Evolutionary conservation across 2,329 filamentous ascomycete genomes (phyloP).

Genomic region (Rachicladosporium sp.): DNA sequence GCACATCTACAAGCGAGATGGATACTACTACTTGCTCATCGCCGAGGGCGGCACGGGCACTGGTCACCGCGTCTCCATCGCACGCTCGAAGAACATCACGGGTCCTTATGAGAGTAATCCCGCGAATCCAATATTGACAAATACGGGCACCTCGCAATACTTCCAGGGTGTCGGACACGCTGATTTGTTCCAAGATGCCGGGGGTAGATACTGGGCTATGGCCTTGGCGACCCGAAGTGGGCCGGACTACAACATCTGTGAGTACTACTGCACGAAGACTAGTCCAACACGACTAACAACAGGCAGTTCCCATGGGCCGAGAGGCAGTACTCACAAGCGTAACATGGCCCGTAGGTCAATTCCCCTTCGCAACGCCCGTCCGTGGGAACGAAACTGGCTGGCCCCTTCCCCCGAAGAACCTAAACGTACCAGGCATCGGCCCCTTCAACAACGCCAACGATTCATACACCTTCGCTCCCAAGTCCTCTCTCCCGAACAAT

Average conservation of each 20-base stretch:
- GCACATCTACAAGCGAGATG: conserved; percentile 25
- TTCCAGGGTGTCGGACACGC: conserved; percentile 45
- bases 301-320: conserved; percentile 37
- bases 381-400: conserved; percentile 34
- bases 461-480: too few species aligned
- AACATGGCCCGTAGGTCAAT: conserved; percentile 35
- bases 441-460: conserved; percentile 16
- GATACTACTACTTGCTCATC: conserved; percentile 22
- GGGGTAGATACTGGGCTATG: conserved; percentile 42
- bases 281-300: too few species aligned
- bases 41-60: conserved; percentile 28
- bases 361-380: conserved; percentile 28
- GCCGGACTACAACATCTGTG: conserved; percentile 20
- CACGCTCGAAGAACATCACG: conserved; percentile 25
- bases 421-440: conserved; percentile 28
- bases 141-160: conserved; percentile 18
- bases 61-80: conserved; percentile 28
- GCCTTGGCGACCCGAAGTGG: conserved; percentile 36
- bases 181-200: conserved; percentile 42
- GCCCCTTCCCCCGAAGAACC: conserved; percentile 25
- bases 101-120: conserved; percentile 17
- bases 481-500: too few species aligned
- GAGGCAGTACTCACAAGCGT: conserved; percentile 40
- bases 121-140: conserved; percentile 17
- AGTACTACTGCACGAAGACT: too few species aligned